A percentile compares a stretch with the other conserved stretches of the same genome.
Conservation (phyloP, 495 filamentous ascomycete genomes). For the Penicillium simplicissimum region DNA sequence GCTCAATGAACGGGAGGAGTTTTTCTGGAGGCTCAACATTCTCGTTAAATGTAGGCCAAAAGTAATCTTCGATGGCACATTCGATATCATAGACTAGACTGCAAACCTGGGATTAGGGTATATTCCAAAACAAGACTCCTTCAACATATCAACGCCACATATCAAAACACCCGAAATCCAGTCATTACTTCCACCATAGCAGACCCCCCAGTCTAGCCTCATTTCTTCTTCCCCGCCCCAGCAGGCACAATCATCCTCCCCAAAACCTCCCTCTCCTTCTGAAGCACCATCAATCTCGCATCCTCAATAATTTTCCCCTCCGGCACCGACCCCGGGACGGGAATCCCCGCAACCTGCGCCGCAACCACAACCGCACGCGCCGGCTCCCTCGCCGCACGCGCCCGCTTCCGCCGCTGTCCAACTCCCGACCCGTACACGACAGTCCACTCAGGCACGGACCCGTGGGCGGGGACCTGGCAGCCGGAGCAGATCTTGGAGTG, state of each 20-base stretch:
- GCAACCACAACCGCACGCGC: conserved; percentile 27
- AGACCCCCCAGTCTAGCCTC: conserved; percentile 8
- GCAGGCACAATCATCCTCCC: conserved; percentile 40
- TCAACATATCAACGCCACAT: neutral
- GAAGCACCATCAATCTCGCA: conserved; percentile 47
- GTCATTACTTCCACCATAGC: too few relatives aligned
- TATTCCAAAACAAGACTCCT: neutral
- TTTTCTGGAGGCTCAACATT: neutral
- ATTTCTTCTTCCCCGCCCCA: conserved; percentile 34
- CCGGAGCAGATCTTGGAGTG: conserved; percentile 45
- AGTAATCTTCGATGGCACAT: too few relatives aligned
- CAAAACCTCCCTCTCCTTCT: conserved; percentile 47
- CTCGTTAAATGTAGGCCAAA: neutral
- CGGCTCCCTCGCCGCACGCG: conserved; percentile 24
- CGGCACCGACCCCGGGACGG: conserved; percentile 26
- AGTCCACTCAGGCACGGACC: conserved; percentile 39
- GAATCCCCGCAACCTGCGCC: conserved; percentile 21
- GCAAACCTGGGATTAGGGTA: neutral
- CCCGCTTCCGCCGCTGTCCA: conserved; percentile 38
- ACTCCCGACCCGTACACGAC: conserved; percentile 46
- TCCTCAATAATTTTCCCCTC: conserved; percentile 46
- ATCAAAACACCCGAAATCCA: neutral
- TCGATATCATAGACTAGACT: neutral
- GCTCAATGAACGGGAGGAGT: conserved; percentile 17
- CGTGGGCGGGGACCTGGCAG: conserved; percentile 33